A percentile compares a stretch with the other conserved stretches of the same genome.
These are phyloP conservation scores for Podospora pseudopauciseta DNA, from an alignment of 495 filamentous ascomycete genomes.

Conservation along the genomic window DNA sequence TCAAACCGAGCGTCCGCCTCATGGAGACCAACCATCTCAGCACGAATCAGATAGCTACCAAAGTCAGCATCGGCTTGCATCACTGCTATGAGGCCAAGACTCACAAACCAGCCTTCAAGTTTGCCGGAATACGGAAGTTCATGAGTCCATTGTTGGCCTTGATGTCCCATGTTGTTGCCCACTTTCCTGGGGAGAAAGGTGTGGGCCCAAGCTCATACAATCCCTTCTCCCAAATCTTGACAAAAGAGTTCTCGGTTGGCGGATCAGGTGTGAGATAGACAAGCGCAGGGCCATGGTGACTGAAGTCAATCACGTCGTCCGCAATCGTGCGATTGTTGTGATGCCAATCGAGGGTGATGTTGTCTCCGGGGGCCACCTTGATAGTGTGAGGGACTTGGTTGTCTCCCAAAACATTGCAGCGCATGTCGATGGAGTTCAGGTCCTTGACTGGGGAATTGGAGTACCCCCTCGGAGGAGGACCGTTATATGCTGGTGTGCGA, in stretches of 20 bases:
- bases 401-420: conserved; percentile 46
- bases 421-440: conserved; percentile 41
- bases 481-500: conserved; percentile 40
- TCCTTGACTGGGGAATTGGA: conserved; percentile 46
- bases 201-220: conserved; percentile 30
- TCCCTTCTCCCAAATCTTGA: conserved; percentile 48
- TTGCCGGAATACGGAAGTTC: conserved; percentile 41
- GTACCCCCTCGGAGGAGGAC: conserved; percentile 38
- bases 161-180: conserved; percentile 41
- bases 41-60: conserved; percentile 42
- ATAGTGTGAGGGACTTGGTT: conserved; percentile 39
- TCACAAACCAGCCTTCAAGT: conserved; percentile 42
- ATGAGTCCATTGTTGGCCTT: conserved; percentile 41
- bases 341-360: conserved; percentile 43
- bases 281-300: conserved; percentile 43
- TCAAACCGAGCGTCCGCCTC: conserved; percentile 36
- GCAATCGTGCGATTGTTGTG: conserved; percentile 34
- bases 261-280: conserved; percentile 48
- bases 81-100: background rate
- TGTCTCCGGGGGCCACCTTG: conserved; percentile 42
- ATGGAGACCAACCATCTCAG: conserved; percentile 48
- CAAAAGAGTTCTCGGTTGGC: conserved; percentile 41
- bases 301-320: conserved; percentile 45
- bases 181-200: conserved; percentile 28
- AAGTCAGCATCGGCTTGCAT: background rate